Conservation (phyloP, 345 rosid species). For the Dimocarpus longan region DNA sequence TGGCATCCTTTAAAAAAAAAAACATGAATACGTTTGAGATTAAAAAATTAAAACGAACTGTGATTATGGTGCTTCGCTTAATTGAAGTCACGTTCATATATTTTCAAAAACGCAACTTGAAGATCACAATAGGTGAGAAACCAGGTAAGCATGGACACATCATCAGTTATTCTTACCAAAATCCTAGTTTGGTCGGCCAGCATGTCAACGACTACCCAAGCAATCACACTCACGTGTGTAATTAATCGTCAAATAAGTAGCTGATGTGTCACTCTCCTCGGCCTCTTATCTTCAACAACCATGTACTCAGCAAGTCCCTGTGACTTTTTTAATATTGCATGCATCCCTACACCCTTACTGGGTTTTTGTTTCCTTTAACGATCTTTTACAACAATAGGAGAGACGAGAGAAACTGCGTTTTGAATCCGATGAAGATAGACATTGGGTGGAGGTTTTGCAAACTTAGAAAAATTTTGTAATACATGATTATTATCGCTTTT, state of each 20-base stretch:
- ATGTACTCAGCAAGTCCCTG: neutral
- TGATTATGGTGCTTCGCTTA: neutral
- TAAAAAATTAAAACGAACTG: no score
- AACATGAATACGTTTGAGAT: no score
- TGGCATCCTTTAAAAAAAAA: no score
- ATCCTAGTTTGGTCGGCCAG: slow-evolving; percentile 12
- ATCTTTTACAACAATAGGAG: no score
- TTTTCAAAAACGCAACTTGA: neutral
- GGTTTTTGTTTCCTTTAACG: neutral
- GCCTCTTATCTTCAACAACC: neutral
- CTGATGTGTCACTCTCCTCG: slow-evolving; percentile 15
- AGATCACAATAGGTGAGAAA: neutral
- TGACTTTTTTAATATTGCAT: neutral
- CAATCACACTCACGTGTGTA: slow-evolving; percentile 28
- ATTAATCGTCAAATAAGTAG: slow-evolving; percentile 1
- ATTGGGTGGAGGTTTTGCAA: no score
- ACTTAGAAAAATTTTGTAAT: no score
- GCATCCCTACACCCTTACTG: neutral
- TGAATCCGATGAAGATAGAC: neutral
- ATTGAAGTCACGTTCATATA: neutral
- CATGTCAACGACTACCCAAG: slow-evolving; percentile 42
- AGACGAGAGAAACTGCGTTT: neutral
- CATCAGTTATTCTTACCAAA: neutral
- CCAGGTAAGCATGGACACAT: slow-evolving; percentile 4
- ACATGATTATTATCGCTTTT: no score